These are phyloP conservation scores for Paramecium caudatum DNA, from an alignment of 73 alveolate species.

Conservation along the genomic window DNA sequence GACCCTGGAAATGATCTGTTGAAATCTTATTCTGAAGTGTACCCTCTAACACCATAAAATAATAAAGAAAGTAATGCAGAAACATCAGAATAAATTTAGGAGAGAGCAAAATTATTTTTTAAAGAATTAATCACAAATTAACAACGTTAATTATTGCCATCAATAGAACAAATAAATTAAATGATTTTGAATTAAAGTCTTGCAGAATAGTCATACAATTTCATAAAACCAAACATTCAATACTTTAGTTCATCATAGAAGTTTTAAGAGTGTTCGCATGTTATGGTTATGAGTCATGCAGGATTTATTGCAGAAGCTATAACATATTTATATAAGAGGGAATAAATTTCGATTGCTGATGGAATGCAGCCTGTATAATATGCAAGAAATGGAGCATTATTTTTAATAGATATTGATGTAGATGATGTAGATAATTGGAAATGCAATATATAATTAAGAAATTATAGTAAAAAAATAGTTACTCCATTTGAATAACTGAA, in stretches of 20 bases:
- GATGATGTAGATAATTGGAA: slow-evolving; percentile 25
- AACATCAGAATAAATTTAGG: not conserved
- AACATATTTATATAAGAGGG: not conserved
- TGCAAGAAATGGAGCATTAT: slow-evolving; percentile 63
- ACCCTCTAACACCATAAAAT: not conserved
- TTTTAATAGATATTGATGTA: not conserved
- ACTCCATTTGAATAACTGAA: slow-evolving; percentile 58
- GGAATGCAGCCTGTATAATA: not conserved
- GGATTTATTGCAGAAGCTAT: slow-evolving; percentile 45
- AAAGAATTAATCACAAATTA: slow-evolving; percentile 46
- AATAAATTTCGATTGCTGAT: not conserved
- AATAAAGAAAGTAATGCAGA: slow-evolving; percentile 16
- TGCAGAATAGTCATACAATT: not conserved
- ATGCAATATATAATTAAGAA: not conserved
- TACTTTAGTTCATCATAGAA: slow-evolving; percentile 15
- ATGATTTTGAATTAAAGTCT: not conserved
- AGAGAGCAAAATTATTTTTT: not conserved
- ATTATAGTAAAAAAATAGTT: slow-evolving; percentile 3
- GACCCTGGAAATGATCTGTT: slow-evolving; percentile 57
- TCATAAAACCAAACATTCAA: not conserved
- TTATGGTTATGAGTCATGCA: slow-evolving; percentile 52
- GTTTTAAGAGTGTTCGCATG: not conserved
- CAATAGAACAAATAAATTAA: not conserved
- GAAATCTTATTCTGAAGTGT: slow-evolving; percentile 17
- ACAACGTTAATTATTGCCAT: not conserved